Conservation (phyloP, 202 grass and related monocot genomes). For the Musa balbisiana region DNA sequence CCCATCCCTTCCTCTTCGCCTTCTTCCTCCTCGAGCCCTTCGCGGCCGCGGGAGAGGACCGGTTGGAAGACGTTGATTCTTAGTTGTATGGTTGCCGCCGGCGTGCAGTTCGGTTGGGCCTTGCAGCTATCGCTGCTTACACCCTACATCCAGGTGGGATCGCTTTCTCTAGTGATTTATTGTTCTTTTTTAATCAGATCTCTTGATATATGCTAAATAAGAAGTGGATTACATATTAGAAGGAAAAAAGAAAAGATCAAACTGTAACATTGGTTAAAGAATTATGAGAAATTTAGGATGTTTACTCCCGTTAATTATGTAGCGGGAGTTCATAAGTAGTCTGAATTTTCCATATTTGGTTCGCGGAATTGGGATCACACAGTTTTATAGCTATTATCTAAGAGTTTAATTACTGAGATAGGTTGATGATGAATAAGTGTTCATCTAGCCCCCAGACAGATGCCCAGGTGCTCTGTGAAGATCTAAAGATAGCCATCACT, state of each 20-base stretch:
- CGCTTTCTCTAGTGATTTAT: background rate
- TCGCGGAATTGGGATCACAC: no score
- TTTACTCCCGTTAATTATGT: no score
- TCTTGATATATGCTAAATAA: background rate
- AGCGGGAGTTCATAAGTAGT: no score
- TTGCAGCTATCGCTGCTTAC: slow-evolving; percentile 94
- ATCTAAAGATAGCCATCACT: no score
- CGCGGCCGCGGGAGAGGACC: background rate
- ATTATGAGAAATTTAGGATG: background rate
- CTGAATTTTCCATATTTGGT: no score
- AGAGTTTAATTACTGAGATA: no score
- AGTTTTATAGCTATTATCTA: no score
- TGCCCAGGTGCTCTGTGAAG: no score
- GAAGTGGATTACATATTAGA: no score
- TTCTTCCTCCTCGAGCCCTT: background rate
- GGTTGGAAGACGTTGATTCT: slow-evolving; percentile 55
- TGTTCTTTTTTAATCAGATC: background rate
- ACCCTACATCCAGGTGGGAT: slow-evolving; percentile 81
- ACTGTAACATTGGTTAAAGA: background rate
- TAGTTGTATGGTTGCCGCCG: slow-evolving; percentile 85
- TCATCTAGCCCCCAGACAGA: no score
- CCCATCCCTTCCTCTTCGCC: background rate
- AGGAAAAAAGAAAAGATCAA: background rate
- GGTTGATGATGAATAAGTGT: no score
- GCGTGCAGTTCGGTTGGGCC: slow-evolving; percentile 98